Evolutionary conservation across 805 yeast genomes (phyloP), one percentile per base, ranked within the genome.

Genomic region (Torulaspora indica): DNA sequence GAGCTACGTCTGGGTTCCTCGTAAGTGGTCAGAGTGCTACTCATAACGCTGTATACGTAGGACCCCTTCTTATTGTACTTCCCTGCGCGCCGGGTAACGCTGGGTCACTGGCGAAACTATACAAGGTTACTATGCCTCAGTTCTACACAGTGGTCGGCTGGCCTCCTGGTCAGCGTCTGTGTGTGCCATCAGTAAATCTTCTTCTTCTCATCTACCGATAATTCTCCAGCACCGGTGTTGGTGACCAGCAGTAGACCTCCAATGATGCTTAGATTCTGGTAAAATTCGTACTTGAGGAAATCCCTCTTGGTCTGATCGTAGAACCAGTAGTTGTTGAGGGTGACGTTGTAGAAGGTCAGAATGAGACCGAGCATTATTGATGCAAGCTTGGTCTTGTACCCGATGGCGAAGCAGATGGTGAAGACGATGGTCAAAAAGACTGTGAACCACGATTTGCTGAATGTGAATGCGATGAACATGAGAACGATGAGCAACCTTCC

Each of bases 211-310:
- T 91, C 98, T 46, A 91, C 71, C 22, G 95, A 85, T 52, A 91
- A 74, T 56, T 85, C 90, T 40, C 98, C 98, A 24, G 98, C 98
- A 50, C 98, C 98, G 3, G 96, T 87, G 69, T 85, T 88, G 47
- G 87, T 96, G 49, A 93, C 86, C 54, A 93, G 72, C 49, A 91
- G 70, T 51, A 91, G 77, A 1, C 98, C 98, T 46, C 98, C 98
- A 40, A 91, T 90, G 63, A 91, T 91, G 46, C 95, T 84, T 62
- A 91, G 74, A 31, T 95, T 88, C 71, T 93, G 98, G 76, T 85
- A 91, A 66, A 85, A 86, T 68, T 90, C 98, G 66, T 90, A 93
- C 67, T 85, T 85, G 64, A 88, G 70, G 67, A 80, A 85, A 68
- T 91, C 98, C 60, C 96, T 81, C 67, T 81, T 78, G 49, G 75